Percentiles rank a stretch among this genome's conserved stretches.
Conservation (phyloP, 306 rosid genomes). For the Lagenaria siceraria region DNA sequence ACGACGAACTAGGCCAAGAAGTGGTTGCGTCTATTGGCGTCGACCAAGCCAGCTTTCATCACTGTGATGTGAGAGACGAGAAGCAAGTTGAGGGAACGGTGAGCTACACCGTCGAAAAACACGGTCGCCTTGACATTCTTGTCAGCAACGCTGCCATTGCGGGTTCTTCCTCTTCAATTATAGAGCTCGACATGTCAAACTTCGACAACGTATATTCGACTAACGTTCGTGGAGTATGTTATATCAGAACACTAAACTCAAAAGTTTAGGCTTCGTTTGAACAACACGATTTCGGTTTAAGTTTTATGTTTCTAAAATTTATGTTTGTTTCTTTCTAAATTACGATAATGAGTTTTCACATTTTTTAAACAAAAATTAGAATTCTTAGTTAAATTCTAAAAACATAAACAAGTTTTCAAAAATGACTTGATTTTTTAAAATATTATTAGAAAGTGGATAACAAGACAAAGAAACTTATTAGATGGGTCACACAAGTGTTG, state of each 20-base stretch:
- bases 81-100: constrained; percentile 10
- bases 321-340: too few species aligned
- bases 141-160: constrained; percentile 73
- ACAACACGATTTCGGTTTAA: too few species aligned
- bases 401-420: too few species aligned
- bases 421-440: too few species aligned
- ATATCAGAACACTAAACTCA: constrained; percentile 5
- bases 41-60: constrained; percentile 37
- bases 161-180: constrained; percentile 36
- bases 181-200: constrained; percentile 38
- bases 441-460: too few species aligned
- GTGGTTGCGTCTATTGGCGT: constrained; percentile 40
- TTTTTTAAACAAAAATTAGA: too few species aligned
- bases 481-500: too few species aligned
- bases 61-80: constrained; percentile 81
- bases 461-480: too few species aligned
- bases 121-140: constrained; percentile 45
- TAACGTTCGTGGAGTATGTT: constrained; percentile 52
- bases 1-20: constrained; percentile 47
- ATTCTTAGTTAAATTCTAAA: too few species aligned
- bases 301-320: too few species aligned
- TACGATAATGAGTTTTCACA: too few species aligned
- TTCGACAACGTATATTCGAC: constrained; percentile 27
- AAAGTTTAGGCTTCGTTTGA: background rate
- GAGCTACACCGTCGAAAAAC: constrained; percentile 27